Conservation (phyloP, 2,329 filamentous ascomycete species). For the Xylaria sp. region DNA sequence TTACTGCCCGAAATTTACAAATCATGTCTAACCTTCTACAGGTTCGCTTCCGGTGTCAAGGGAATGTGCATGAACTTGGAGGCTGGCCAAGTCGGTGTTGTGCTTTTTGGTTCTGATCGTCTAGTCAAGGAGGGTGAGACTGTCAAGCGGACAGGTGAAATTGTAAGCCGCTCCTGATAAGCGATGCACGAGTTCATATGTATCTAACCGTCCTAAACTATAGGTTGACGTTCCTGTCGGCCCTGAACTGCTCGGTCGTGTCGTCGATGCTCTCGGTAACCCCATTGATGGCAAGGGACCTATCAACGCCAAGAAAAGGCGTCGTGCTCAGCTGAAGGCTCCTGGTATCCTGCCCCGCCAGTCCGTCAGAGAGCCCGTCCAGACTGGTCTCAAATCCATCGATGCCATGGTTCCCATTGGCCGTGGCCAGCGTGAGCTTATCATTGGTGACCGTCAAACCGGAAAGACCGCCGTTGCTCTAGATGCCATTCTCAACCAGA, state of each 20-base stretch:
- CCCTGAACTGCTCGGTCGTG: slow-evolving; percentile 92
- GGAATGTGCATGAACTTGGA: slow-evolving; percentile 99
- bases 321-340: slow-evolving; percentile 98
- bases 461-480: slow-evolving; percentile 99
- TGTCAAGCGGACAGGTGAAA: slow-evolving; percentile 99
- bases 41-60: slow-evolving; percentile 99
- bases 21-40: slow-evolving; percentile 53
- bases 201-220: slow-evolving; percentile 18
- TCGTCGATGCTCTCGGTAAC: slow-evolving; percentile 98
- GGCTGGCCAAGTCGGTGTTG: slow-evolving; percentile 99
- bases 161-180: slow-evolving; percentile 73
- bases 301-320: slow-evolving; percentile 88
- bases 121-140: slow-evolving; percentile 99
- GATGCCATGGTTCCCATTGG: slow-evolving; percentile 99
- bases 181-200: background rate
- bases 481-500: slow-evolving; percentile 99
- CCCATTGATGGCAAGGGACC: slow-evolving; percentile 99
- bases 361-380: slow-evolving; percentile 98
- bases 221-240: slow-evolving; percentile 98
- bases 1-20: slow-evolving; percentile 34
- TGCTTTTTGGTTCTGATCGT: slow-evolving; percentile 99
- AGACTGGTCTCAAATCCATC: slow-evolving; percentile 99
- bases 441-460: slow-evolving; percentile 99
- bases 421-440: slow-evolving; percentile 99
- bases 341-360: slow-evolving; percentile 96